Evolutionary conservation across 2,329 filamentous ascomycete genomes (phyloP).

Genomic region (Colletotrichum magnum): DNA sequence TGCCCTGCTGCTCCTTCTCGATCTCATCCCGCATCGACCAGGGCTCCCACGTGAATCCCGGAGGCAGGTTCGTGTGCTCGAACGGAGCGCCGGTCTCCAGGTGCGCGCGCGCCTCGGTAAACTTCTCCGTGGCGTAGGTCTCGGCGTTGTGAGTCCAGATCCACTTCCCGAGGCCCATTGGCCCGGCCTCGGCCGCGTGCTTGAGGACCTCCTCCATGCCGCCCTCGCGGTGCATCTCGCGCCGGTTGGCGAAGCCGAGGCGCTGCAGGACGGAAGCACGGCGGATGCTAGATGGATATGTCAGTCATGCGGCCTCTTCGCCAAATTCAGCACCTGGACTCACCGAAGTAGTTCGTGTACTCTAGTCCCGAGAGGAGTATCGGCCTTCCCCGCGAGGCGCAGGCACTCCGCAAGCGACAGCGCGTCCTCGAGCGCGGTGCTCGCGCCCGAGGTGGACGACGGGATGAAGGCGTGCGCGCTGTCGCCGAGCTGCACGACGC

Average conservation of each 20-base stretch:
- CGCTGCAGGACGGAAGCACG: slow-evolving; percentile 4
- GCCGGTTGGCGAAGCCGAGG: slow-evolving; percentile 1
- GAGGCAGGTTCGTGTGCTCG: slow-evolving; percentile 13
- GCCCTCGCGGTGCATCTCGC: slow-evolving; percentile 11
- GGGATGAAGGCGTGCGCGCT: slow-evolving; percentile 43
- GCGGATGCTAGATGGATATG: not conserved
- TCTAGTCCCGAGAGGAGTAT: not conserved
- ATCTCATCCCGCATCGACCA: slow-evolving; percentile 27
- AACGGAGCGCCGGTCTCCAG: slow-evolving; percentile 2
- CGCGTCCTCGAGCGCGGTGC: slow-evolving; percentile 43
- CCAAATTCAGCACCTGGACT: too few relatives aligned
- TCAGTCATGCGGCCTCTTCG: not conserved
- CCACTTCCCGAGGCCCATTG: slow-evolving; percentile 18
- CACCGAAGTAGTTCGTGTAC: slow-evolving; percentile 19
- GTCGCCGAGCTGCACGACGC: slow-evolving; percentile 44
- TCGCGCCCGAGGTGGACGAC: slow-evolving; percentile 42
- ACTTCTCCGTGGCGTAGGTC: slow-evolving; percentile 1
- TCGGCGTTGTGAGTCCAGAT: slow-evolving; percentile 20
- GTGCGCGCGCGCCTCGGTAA: slow-evolving; percentile 10
- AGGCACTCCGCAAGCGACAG: slow-evolving; percentile 42
- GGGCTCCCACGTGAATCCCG: slow-evolving; percentile 9
- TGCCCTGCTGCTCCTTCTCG: slow-evolving; percentile 22
- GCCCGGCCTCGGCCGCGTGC: slow-evolving; percentile 7
- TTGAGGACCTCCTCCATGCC: slow-evolving; percentile 19
- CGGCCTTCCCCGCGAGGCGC: slow-evolving; percentile 23